Evolutionary conservation across 306 rosid genomes (phyloP).

Genomic region (Prunus fruticosa): DNA sequence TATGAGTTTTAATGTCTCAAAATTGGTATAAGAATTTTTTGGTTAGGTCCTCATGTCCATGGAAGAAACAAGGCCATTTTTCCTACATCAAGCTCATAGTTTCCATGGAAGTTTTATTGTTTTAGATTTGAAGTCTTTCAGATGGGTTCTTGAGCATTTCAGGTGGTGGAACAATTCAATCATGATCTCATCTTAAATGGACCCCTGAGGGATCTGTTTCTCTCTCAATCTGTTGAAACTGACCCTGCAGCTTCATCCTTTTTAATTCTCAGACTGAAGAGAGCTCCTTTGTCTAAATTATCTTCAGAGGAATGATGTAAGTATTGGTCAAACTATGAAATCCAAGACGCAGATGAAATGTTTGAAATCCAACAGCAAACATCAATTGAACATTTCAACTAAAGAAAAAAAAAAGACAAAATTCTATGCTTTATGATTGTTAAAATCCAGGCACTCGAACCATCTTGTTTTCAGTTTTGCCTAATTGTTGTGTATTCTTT

Average conservation of each 20-base stretch:
- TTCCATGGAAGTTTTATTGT: not conserved
- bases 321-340: conserved; percentile 7
- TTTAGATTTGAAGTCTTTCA: not conserved
- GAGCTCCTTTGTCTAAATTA: conserved; percentile 4
- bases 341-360: not conserved
- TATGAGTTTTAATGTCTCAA: conserved; percentile 26
- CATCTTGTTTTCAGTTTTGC: not conserved
- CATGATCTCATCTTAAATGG: conserved; percentile 1
- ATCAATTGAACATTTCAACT: not conserved
- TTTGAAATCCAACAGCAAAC: conserved; percentile 8
- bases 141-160: conserved; percentile 7
- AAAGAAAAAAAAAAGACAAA: not conserved
- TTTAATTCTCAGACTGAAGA: not conserved
- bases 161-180: conserved; percentile 4
- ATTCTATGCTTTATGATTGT: not conserved
- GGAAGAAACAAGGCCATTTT: conserved; percentile 25
- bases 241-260: conserved; percentile 9
- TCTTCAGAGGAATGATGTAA: conserved; percentile 11
- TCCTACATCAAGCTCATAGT: conserved; percentile 3
- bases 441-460: no score
- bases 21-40: conserved; percentile 35
- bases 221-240: not conserved
- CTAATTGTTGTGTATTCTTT: not conserved
- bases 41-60: conserved; percentile 27
- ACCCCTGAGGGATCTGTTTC: not conserved